Conservation (phyloP, 768 basidiomycete genomes). For the Phaffia australis region DNA sequence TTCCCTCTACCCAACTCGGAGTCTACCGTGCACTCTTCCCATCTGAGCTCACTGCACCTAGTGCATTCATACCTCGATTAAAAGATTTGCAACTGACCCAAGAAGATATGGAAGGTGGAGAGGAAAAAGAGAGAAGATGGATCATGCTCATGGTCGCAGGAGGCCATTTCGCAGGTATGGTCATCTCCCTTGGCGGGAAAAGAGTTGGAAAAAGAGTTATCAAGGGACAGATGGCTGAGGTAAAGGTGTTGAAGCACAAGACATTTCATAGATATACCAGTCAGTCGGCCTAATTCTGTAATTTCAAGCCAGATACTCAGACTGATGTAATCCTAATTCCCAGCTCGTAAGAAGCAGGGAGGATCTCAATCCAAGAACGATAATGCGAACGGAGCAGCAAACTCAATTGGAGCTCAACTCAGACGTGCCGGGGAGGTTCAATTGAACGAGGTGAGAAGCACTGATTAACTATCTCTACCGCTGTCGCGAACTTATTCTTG, state of each 20-base stretch:
- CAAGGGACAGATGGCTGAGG: constrained; percentile 46
- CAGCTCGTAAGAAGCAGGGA: constrained; percentile 94
- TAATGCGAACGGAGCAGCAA: constrained; percentile 80
- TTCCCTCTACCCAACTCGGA: constrained; percentile 70
- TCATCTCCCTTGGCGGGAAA: constrained; percentile 46
- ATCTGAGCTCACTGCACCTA: constrained; percentile 31
- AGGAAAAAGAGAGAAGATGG: constrained; percentile 51
- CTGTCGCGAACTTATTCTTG: not conserved
- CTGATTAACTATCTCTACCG: too few species aligned
- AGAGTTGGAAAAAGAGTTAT: constrained; percentile 36
- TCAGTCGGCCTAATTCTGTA: constrained; percentile 41
- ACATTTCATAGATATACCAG: constrained; percentile 99
- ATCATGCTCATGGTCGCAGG: constrained; percentile 95
- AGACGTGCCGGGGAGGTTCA: constrained; percentile 93
- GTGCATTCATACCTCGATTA: constrained; percentile 33
- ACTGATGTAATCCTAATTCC: not conserved
- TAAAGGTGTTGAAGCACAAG: constrained; percentile 64
- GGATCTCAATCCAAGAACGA: constrained; percentile 88
- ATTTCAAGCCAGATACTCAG: not conserved
- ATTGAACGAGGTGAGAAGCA: constrained; percentile 59
- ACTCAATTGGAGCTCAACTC: constrained; percentile 84
- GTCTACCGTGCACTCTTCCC: constrained; percentile 71
- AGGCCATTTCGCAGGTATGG: constrained; percentile 92
- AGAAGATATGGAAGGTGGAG: constrained; percentile 47
- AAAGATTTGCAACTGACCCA: constrained; percentile 38